Evolutionary conservation across 108 stramenopile species (phyloP).

Genomic region (Nitzschia sp.): DNA sequence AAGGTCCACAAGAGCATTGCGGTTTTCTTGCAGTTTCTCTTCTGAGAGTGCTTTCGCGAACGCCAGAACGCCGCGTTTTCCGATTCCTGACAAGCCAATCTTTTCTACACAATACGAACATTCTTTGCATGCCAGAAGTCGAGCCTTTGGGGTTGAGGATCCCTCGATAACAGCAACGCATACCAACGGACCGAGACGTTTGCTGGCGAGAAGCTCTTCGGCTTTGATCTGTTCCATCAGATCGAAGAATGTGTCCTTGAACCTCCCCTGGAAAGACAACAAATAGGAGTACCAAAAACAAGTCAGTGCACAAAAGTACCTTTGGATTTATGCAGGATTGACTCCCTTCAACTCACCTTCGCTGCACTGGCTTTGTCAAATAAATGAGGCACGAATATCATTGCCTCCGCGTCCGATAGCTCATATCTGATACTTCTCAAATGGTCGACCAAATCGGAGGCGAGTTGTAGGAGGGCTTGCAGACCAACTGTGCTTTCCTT

Average conservation of each 20-base stretch:
- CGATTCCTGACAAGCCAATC: conserved; percentile 64
- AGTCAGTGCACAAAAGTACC: background rate
- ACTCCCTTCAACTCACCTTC: conserved; percentile 37
- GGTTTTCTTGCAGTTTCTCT: conserved; percentile 74
- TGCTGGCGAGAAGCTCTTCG: conserved; percentile 42
- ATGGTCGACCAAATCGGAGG: conserved; percentile 46
- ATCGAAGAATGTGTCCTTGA: conserved; percentile 56
- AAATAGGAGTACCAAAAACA: background rate
- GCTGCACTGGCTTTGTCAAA: conserved; percentile 78
- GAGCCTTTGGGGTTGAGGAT: conserved; percentile 59
- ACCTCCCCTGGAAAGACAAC: conserved; percentile 39
- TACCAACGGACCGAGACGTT: conserved; percentile 60
- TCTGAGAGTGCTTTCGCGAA: conserved; percentile 63
- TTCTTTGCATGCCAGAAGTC: conserved; percentile 59
- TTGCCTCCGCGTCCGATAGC: conserved; percentile 64
- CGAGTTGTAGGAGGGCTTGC: conserved; percentile 54
- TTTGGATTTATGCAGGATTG: background rate
- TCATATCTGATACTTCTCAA: conserved; percentile 42
- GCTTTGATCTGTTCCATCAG: conserved; percentile 45
- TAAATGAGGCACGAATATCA: conserved; percentile 63
- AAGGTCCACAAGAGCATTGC: conserved; percentile 65
- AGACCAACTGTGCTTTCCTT: conserved; percentile 79
- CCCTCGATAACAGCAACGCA: conserved; percentile 75
- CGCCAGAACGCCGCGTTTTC: conserved; percentile 69
- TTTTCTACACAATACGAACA: conserved; percentile 58